Evolutionary conservation across 495 filamentous ascomycete species (phyloP).

Genomic region (Pyrenula aspistea): DNA sequence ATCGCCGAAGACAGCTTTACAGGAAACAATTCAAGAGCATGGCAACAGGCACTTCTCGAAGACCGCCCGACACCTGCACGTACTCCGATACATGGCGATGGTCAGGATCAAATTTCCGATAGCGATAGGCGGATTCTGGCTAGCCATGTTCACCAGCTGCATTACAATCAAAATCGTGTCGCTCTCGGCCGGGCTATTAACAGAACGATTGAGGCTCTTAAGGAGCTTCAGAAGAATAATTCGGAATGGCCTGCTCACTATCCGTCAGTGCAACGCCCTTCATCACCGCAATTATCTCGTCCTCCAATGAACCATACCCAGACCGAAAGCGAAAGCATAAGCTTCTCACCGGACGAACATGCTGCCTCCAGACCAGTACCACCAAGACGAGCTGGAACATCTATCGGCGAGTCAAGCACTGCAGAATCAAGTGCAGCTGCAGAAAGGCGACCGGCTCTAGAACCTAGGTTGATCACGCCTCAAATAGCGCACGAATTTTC

Average conservation of each 20-base stretch:
- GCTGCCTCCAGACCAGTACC: conserved; percentile 33
- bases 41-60: conserved; percentile 50
- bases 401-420: conserved; percentile 41
- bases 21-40: conserved; percentile 27
- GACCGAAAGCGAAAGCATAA: conserved; percentile 20
- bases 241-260: conserved; percentile 88
- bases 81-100: conserved; percentile 37
- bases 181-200: conserved; percentile 76
- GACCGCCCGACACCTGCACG: conserved; percentile 53
- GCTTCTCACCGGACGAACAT: conserved; percentile 18
- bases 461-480: conserved; percentile 73
- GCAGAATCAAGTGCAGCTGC: conserved; percentile 64
- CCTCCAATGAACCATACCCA: conserved; percentile 41
- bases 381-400: conserved; percentile 61
- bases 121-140: conserved; percentile 49
- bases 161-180: conserved; percentile 78
- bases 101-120: conserved; percentile 39
- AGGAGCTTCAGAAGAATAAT: conserved; percentile 79
- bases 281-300: conserved; percentile 27
- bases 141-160: conserved; percentile 61
- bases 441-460: conserved; percentile 39
- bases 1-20: conserved; percentile 38
- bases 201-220: conserved; percentile 66
- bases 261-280: conserved; percentile 64
- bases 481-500: conserved; percentile 95